Evolutionary conservation across 164 flowering plant genomes (phyloP), one percentile per base, ranked within the genome.

Genomic region (Umbellularia californica): DNA sequence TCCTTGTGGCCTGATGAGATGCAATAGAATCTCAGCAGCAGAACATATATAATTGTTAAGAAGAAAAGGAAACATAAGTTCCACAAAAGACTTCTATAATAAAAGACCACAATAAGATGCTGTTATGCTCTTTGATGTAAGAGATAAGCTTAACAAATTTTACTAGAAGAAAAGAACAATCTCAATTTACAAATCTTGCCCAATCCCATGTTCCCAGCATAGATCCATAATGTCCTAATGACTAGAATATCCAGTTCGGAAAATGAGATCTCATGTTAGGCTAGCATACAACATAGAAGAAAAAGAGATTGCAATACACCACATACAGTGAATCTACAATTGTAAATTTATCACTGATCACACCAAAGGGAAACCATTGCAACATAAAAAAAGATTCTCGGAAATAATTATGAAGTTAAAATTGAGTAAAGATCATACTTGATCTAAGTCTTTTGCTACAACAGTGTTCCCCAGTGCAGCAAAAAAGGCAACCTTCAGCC

Each of bases 401-500:
- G 63, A 58, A 14, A 58, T 58, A 58, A 19, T 6, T 15, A 58
- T 19, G n/a, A 58, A 10, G 67, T 64, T 70, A 22, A 55, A 70
- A 74, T n/a, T 30, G 60, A 6, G 71, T 17, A 41, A 79, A 22
- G 50, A 65, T 20, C 69, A 13, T 71, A 96, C 99, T 93, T 96
- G 98, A 76, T 96, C 97, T 73, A 92, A 84, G 85, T 92, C 90
- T 70, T 89, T 84, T 1, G 97, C 97, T 23, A 96, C 97, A 71
- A 94, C 81, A 1, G 99, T 96, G 76, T 92, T 91, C 74, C 91
- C 83, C 69, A 96, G 60, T 47, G 91, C 90, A 7, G 95, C 92
- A 87, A 77, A 94, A 81, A 96, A 96, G 68, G 97, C 99, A 71
- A 90, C 92, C 75, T 85, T 93, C 89, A 96, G 87, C 70, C 89